phyloP scores from a whole-genome alignment of 805 yeast species.

The Ogataea saltuana region DNA sequence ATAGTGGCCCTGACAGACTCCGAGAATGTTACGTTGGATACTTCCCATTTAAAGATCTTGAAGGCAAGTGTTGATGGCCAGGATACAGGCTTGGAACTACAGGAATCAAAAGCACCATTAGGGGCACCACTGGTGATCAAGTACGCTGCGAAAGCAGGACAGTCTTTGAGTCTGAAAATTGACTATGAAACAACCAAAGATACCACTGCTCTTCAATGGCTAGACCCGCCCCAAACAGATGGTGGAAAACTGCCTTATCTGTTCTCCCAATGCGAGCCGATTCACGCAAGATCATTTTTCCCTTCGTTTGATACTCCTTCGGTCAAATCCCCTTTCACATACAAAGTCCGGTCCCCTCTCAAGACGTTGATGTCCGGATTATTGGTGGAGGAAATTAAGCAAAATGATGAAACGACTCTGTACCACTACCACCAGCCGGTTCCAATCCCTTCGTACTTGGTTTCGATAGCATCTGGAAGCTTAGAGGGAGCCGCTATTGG shows the following conservation, averaged over 20 bases:
- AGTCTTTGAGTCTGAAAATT: slow-evolving; percentile 38
- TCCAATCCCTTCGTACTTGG: slow-evolving; percentile 83
- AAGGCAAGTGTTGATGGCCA: slow-evolving; percentile 45
- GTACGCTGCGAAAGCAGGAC: slow-evolving; percentile 15
- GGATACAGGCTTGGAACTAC: slow-evolving; percentile 36
- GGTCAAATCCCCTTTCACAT: slow-evolving; percentile 64
- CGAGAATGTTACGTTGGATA: slow-evolving; percentile 57
- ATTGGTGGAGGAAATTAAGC: slow-evolving; percentile 30
- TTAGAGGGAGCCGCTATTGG: slow-evolving; percentile 68
- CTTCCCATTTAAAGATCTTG: slow-evolving; percentile 58
- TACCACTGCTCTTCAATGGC: slow-evolving; percentile 87
- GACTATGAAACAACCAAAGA: slow-evolving; percentile 68
- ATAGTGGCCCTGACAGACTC: slow-evolving; percentile 38
- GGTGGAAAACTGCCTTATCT: slow-evolving; percentile 70
- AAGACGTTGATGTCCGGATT: slow-evolving; percentile 76
- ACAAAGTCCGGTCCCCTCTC: slow-evolving; percentile 59
- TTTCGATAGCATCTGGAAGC: slow-evolving; percentile 85
- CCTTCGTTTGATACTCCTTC: slow-evolving; percentile 94
- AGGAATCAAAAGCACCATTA: slow-evolving; percentile 50
- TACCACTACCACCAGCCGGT: slow-evolving; percentile 68
- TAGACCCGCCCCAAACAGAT: slow-evolving; percentile 70
- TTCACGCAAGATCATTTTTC: slow-evolving; percentile 82
- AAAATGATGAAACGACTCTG: slow-evolving; percentile 28
- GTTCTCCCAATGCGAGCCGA: slow-evolving; percentile 90
- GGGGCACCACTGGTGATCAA: slow-evolving; percentile 56